Evolutionary conservation across 2,329 filamentous ascomycete genomes (phyloP).

Genomic region (Talaromyces sp.): DNA sequence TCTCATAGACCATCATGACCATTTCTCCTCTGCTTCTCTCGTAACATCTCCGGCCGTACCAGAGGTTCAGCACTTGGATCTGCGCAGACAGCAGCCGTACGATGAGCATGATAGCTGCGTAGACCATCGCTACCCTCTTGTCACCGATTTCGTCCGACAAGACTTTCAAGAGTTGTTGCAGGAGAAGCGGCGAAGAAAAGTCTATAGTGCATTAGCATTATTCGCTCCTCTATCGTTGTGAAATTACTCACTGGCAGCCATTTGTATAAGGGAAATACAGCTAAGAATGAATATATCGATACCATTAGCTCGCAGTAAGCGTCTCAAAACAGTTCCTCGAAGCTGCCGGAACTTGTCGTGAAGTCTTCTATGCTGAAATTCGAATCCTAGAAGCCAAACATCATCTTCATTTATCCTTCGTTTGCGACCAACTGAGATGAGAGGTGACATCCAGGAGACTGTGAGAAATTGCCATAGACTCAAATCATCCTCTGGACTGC

Average conservation of each 20-base stretch:
- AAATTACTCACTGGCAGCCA: constrained; percentile 49
- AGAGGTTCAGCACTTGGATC: constrained; percentile 66
- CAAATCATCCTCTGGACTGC: constrained; percentile 76
- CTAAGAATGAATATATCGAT: constrained; percentile 72
- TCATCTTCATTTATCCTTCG: constrained; percentile 73
- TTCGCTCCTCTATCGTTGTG: background rate
- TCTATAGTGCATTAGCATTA: constrained; percentile 38
- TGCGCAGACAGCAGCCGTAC: constrained; percentile 64
- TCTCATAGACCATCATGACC: constrained; percentile 81
- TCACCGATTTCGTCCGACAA: constrained; percentile 58
- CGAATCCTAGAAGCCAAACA: constrained; percentile 75
- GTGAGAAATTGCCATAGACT: constrained; percentile 81
- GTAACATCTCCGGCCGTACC: constrained; percentile 82
- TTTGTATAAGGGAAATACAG: constrained; percentile 62
- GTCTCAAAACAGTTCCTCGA: constrained; percentile 67
- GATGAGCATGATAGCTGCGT: constrained; percentile 62
- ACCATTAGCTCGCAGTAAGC: constrained; percentile 73
- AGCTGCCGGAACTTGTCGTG: constrained; percentile 73
- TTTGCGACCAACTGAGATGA: constrained; percentile 64
- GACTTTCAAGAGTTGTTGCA: constrained; percentile 69
- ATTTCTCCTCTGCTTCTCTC: constrained; percentile 82
- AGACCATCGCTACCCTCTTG: constrained; percentile 61
- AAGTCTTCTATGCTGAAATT: constrained; percentile 76
- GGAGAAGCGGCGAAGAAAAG: constrained; percentile 63
- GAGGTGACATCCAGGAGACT: constrained; percentile 75